Evolutionary conservation across 768 basidiomycete genomes (phyloP).

Genomic region (Pulveroboletus sp.): DNA sequence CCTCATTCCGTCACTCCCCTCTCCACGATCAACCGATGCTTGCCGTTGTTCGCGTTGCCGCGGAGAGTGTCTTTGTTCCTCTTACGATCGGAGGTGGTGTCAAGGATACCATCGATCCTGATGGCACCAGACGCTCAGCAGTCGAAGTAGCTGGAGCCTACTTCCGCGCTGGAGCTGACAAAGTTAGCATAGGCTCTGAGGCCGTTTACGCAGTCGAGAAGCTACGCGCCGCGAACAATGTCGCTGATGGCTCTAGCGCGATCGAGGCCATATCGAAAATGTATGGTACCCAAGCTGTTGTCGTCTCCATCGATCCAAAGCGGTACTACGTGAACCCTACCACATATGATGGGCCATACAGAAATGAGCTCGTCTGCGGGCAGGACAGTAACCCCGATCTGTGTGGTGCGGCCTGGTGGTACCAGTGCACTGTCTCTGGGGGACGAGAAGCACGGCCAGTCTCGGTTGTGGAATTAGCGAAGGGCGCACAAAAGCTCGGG

Average conservation of each 20-base stretch:
- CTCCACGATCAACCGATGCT: conserved; percentile 98
- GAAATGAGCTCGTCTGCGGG: conserved; percentile 52
- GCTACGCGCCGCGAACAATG: conserved; percentile 47
- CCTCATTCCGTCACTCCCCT: conserved; percentile 96
- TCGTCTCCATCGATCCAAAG: conserved; percentile 93
- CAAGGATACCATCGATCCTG: conserved; percentile 92
- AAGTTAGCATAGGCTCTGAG: conserved; percentile 96
- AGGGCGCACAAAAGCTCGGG: conserved; percentile 85
- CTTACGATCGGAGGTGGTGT: conserved; percentile 98
- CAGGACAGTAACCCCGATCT: conserved; percentile 46
- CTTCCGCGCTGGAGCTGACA: conserved; percentile 97
- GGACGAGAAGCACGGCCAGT: conserved; percentile 80
- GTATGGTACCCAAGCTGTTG: conserved; percentile 96
- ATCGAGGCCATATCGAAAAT: conserved; percentile 88
- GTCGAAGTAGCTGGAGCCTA: conserved; percentile 94
- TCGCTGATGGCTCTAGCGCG: conserved; percentile 69
- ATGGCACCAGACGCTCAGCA: conserved; percentile 81
- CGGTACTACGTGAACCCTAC: conserved; percentile 70
- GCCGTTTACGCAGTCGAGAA: conserved; percentile 93
- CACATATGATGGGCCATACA: conserved; percentile 65
- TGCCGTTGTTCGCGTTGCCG: conserved; percentile 85
- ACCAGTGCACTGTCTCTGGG: conserved; percentile 95
- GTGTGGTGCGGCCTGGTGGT: conserved; percentile 89
- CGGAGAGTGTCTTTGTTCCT: conserved; percentile 91
- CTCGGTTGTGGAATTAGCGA: conserved; percentile 87